A percentile compares a stretch with the other conserved stretches of the same genome.
Conservation (phyloP, 768 basidiomycete species). For the Mycena alexandri region DNA sequence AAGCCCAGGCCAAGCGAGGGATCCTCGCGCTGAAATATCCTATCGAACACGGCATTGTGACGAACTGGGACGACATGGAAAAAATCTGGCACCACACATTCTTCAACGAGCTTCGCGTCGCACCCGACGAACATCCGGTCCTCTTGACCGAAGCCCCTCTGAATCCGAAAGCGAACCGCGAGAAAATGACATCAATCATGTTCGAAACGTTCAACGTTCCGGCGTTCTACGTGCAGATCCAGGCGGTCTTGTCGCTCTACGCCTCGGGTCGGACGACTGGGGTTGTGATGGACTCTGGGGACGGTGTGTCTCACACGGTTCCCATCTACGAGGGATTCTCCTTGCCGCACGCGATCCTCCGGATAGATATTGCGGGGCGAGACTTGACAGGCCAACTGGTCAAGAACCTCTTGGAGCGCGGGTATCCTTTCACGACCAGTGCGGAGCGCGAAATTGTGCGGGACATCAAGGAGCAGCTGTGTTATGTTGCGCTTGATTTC, state of each 20-base stretch:
- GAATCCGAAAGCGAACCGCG: constrained; percentile 77
- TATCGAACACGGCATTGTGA: constrained; percentile 28
- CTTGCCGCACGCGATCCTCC: constrained; percentile 74
- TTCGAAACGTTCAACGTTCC: constrained; percentile 81
- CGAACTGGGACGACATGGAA: constrained; percentile 30
- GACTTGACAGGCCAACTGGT: constrained; percentile 70
- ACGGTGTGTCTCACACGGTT: constrained; percentile 61
- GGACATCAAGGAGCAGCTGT: constrained; percentile 81
- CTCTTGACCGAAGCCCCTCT: constrained; percentile 77
- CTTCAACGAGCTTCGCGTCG: constrained; percentile 77
- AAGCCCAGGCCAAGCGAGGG: constrained; percentile 79
- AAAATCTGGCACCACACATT: constrained; percentile 29
- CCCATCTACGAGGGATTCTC: constrained; percentile 81
- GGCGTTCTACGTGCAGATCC: constrained; percentile 78
- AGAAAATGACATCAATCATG: constrained; percentile 82
- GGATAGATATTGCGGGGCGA: constrained; percentile 74
- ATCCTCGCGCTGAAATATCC: constrained; percentile 78
- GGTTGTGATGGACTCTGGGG: constrained; percentile 71
- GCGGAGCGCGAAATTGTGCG: constrained; percentile 81
- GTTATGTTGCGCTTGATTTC: constrained; percentile 53
- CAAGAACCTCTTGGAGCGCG: constrained; percentile 75
- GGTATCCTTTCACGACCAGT: constrained; percentile 82
- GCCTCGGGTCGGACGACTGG: constrained; percentile 78
- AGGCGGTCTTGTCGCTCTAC: constrained; percentile 76
- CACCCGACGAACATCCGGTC: constrained; percentile 79